Base-by-base conservation (phyloP, 2,329 filamentous ascomycete genomes). In the Claviceps digitariae region DNA sequence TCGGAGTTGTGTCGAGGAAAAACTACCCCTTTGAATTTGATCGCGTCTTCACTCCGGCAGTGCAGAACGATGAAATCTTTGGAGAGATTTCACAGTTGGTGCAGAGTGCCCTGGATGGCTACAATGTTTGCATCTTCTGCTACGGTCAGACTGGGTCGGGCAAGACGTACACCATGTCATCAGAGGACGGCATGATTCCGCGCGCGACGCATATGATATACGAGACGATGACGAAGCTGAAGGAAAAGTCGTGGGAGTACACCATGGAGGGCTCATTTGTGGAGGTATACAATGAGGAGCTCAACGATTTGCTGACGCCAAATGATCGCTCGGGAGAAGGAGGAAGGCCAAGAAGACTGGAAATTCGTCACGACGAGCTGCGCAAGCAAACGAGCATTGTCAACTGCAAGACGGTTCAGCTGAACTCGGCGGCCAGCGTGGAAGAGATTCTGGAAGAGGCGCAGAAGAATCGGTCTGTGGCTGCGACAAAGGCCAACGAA, bases 51-150 rank as follows among this genome's bases (percentile, higher is more conserved):
- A 78, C 83, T 0, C 90, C 90, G 0, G 69, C 73, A 0, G 82
- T 84, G 1, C 79, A 84, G 59, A 98, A 98, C 64, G 76, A 81
- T 20, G 86, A 95, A 59, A 84, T 98, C 1, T 98, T 98, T 65
- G 88, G 87, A 53, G 93, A 98, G 66, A 97, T 97, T 64, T 94
- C 89, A 54, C 93, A 98, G 66, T 79, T 98, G 36, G 90, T 98
- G 1, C 93, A 98, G 69, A 95, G 88, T 60, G 93, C 94, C 0
- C 76, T 98, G 41, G 93, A 98, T 63, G 93, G 93, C 1, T 98
- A 95, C 73, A 98, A 97, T 61, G 93, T 98, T 51, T 97, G 91
- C 69, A 97, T 98, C 57, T 95, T 98, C 71, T 96, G 90, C 65
- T 98, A 98, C 64, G 93, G 93, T 45, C 93, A 98, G 68, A 98